These are phyloP conservation scores for Vinca minor DNA, from an alignment of 257 asterid genomes.

Conservation along the genomic window DNA sequence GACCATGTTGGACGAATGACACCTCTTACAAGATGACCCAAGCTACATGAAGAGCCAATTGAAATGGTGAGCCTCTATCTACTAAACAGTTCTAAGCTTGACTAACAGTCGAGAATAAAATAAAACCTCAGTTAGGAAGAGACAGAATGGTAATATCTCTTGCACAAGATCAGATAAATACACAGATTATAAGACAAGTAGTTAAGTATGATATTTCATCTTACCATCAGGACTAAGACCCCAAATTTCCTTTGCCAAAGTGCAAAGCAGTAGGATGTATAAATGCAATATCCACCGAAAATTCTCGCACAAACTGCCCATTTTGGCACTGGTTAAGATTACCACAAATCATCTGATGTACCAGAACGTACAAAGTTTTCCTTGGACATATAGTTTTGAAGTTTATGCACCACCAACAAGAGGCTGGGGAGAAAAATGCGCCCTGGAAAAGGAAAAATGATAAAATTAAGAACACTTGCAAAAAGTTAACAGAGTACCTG, in stretches of 20 bases:
- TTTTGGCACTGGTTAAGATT: conserved; percentile 38
- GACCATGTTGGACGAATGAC: background rate
- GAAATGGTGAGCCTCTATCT: background rate
- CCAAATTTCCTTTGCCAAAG: conserved; percentile 29
- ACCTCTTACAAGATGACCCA: background rate
- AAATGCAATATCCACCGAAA: conserved; percentile 36
- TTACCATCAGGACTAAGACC: conserved; percentile 87
- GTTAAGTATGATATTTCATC: conserved; percentile 10
- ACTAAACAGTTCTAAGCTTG: background rate
- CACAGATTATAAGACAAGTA: background rate
- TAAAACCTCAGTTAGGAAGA: background rate
- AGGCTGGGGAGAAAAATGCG: conserved; percentile 18
- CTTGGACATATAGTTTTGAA: conserved; percentile 25
- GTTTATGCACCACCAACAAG: conserved; percentile 27
- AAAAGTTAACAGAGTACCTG: background rate
- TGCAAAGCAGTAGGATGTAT: conserved; percentile 37
- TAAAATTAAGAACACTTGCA: background rate
- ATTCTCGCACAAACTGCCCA: conserved; percentile 47
- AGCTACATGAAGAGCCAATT: background rate
- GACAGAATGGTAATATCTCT: background rate
- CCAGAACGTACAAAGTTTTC: conserved; percentile 25
- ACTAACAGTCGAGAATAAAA: background rate
- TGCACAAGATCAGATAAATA: background rate
- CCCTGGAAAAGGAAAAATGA: conserved; percentile 19
- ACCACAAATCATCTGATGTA: conserved; percentile 42